Evolutionary conservation across 2,329 filamentous ascomycete genomes (phyloP), one percentile per base, ranked within the genome.

Genomic region (Beauveria scarabaeidicola): DNA sequence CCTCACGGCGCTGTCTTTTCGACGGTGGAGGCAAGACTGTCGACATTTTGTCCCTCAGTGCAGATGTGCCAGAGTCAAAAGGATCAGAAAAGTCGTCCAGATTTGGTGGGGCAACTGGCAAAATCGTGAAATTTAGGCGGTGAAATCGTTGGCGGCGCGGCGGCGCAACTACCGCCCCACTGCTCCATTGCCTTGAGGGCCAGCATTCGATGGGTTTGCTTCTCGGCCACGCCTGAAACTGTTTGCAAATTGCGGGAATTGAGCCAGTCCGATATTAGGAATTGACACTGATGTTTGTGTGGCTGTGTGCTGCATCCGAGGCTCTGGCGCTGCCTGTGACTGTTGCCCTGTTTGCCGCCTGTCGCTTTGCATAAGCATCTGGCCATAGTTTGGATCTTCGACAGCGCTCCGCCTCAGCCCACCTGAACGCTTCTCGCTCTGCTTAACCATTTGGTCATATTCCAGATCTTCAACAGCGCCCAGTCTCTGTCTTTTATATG

Each of bases 11-110:
- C 70, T 96, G 91, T 63, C 91, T 85, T 75, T 97, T 97, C 56
- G 87, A 92, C 5, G 90, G 90, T 51, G 90, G 91, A n/a, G 91
- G 91, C 6, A 87, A 72, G 52, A 92, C 75, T 5, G 91, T 96
- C 66, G 91, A 84, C 91, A 96, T 96, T 36, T 36, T 64, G 40
- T 51, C 1, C n/a, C 38, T 55, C 17, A 50, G 46, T 43, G 51
- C 25, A 32, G 27, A 38, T 27, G 10, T 56, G 44, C 32, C 21
- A 43, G 44, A 50, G 11, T 25, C 52, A 41, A 23, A 11, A 17
- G 29, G 40, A 41, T 43, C 40, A 25, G 8, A 52, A 47, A 52
- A 52, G 32, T 60, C 40, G 44, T 48, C 44, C 52, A 44, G 65
- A 43, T 32, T 40, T 58, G 65, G 68, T 66, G 68, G 68, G 68